Evolutionary conservation across 768 basidiomycete species (phyloP), one percentile per base, ranked within the genome.

Genomic region (Serendipita sp.): DNA sequence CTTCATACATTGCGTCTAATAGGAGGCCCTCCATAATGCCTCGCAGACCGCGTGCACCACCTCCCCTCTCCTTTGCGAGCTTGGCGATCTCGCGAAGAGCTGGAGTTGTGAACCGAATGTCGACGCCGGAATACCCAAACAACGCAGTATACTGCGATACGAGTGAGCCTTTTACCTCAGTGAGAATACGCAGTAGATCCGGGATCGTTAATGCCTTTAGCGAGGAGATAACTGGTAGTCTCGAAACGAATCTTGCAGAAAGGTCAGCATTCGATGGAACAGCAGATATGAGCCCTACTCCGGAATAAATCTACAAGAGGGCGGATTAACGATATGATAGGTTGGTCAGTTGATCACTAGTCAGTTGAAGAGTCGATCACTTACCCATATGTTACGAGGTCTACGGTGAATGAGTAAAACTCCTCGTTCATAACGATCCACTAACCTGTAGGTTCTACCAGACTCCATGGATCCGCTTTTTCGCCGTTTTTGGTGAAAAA

Each of bases 1-100:
- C 86, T 77, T 92, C 88, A 71, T 90, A 95, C 93, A 96, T 96
- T 0, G 91, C 79, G 58, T 97, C 92, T 56, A 94, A 76, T 60
- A 98, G 75, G 2, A 94, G 72, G 24, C 79, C 73, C 75, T 96
- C 94, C 86, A 97, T 84, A 51, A 96, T 89, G 2, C 92, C 88
- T 68, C 92, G 79, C 68, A 98, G 75, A 10, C 92, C 92, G 72
- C 94, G 78, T 3, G 94, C 94, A 24, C 94, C 95, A 34, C 92
- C 92, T 2, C 92, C 93, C 67, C 91, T 79, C 69, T 86, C 83
- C 7, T 80, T 76, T 0, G 94, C 92, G 67, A 84, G 84, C 54
- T 76, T 77, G 70, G 92, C 96, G 64, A 97, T 86, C 68, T 86
- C 89, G 66, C 86, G 80, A 30, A 96, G 73, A 1, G 92, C 92